Conservation (phyloP, 495 filamentous ascomycete genomes). For the Neohortaea acidophila region DNA sequence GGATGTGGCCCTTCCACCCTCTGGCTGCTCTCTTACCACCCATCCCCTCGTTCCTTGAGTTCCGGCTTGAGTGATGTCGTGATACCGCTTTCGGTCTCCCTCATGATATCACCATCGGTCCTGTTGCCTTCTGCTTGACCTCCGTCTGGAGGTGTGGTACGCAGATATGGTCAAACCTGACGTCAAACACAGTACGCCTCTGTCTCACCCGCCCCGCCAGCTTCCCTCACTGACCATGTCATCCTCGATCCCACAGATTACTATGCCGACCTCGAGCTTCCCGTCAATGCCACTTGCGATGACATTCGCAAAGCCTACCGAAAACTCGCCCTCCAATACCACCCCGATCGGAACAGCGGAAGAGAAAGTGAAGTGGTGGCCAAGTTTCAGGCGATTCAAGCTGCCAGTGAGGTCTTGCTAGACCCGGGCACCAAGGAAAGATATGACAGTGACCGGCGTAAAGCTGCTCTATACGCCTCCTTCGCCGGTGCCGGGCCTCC, state of each 20-base stretch:
- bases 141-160: too few species aligned
- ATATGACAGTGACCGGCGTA: conserved; percentile 60
- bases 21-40: too few species aligned
- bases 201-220: neutral
- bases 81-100: too few species aligned
- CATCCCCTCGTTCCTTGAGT: too few species aligned
- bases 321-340: conserved; percentile 70
- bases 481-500: conserved; percentile 2
- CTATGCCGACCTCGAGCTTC: conserved; percentile 68
- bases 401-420: conserved; percentile 67
- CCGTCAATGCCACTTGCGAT: conserved; percentile 42
- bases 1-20: too few species aligned
- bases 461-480: conserved; percentile 21
- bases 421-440: conserved; percentile 51
- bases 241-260: conserved; percentile 44
- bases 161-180: conserved; percentile 26
- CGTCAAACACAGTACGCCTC: conserved; percentile 9
- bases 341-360: conserved; percentile 82
- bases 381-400: conserved; percentile 72
- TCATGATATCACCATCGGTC: too few species aligned
- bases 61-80: too few species aligned
- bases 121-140: too few species aligned
- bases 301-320: conserved; percentile 79
- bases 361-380: conserved; percentile 59
- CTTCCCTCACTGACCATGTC: neutral